Percentiles rank a stretch among this genome's conserved stretches.
Conservation (phyloP, 352 stramenopile genomes). For the Globisporangium spiculum region DNA sequence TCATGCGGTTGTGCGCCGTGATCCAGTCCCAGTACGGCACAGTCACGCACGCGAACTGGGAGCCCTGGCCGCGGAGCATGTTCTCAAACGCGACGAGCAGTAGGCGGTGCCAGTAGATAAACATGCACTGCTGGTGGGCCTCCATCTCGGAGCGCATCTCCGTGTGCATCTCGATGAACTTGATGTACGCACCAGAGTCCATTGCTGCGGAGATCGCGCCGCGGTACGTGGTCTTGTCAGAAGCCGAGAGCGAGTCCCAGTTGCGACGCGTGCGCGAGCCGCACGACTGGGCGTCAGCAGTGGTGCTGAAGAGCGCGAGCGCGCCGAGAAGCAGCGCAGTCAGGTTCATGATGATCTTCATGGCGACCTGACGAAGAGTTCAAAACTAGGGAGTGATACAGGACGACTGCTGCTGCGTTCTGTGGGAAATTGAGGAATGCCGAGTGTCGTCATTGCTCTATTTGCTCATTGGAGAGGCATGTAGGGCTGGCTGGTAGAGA, state of each 20-base stretch:
- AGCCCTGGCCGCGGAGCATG: conserved; percentile 44
- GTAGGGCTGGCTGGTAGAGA: not conserved
- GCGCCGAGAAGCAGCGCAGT: not conserved
- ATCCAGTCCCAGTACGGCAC: conserved; percentile 60
- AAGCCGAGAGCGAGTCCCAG: not conserved
- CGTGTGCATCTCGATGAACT: conserved; percentile 7
- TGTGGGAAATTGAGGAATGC: not conserved
- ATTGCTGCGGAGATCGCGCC: conserved; percentile 22
- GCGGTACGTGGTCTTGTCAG: not conserved
- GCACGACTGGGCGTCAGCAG: not conserved
- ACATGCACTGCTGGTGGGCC: conserved; percentile 36
- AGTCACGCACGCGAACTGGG: conserved; percentile 22
- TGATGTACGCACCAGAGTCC: conserved; percentile 27
- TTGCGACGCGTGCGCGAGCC: not conserved
- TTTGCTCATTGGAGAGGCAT: not conserved
- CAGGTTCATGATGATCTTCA: not conserved
- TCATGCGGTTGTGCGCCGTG: not conserved
- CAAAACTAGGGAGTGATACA: not conserved
- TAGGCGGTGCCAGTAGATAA: conserved; percentile 51
- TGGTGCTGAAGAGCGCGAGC: not conserved
- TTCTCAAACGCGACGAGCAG: conserved; percentile 54
- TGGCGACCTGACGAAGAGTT: not conserved
- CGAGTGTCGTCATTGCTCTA: not conserved
- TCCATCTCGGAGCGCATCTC: conserved; percentile 19
- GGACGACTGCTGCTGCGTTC: not conserved